These are phyloP conservation scores for Cystobasidium tubakii DNA, from an alignment of 768 basidiomycete species.

Conservation along the genomic window DNA sequence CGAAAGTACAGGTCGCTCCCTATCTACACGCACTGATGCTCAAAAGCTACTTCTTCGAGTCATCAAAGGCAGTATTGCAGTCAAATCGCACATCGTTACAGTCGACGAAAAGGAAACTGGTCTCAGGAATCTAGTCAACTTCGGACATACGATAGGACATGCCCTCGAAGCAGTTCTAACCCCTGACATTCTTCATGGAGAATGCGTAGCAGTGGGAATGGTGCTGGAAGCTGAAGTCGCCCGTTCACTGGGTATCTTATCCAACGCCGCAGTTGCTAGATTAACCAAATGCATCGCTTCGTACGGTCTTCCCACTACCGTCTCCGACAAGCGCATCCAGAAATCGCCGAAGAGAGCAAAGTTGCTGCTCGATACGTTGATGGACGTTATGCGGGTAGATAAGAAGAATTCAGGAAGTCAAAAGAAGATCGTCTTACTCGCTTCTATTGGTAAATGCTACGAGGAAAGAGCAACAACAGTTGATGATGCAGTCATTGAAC, in stretches of 20 bases:
- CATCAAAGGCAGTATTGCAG: constrained; percentile 85
- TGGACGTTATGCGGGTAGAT: constrained; percentile 82
- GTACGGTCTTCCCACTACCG: constrained; percentile 79
- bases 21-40: constrained; percentile 58
- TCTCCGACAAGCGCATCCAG: constrained; percentile 71
- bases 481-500: constrained; percentile 69
- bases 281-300: constrained; percentile 78
- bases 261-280: constrained; percentile 86
- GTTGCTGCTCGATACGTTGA: constrained; percentile 70
- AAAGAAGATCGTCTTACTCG: constrained; percentile 90
- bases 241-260: constrained; percentile 74
- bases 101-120: constrained; percentile 95
- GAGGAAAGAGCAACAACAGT: constrained; percentile 87
- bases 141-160: constrained; percentile 96
- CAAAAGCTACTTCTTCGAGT: constrained; percentile 81
- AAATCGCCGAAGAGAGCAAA: constrained; percentile 61
- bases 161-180: constrained; percentile 95
- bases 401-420: constrained; percentile 91
- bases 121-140: constrained; percentile 95
- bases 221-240: constrained; percentile 93
- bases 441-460: constrained; percentile 80
- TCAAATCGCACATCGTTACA: constrained; percentile 95
- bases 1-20: constrained; percentile 53
- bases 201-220: constrained; percentile 93
- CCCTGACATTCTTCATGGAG: constrained; percentile 87